Percentiles rank a stretch among this genome's conserved stretches.
phyloP scores from a whole-genome alignment of 2,329 filamentous ascomycete species.

The Diaporthe ilicicola region DNA sequence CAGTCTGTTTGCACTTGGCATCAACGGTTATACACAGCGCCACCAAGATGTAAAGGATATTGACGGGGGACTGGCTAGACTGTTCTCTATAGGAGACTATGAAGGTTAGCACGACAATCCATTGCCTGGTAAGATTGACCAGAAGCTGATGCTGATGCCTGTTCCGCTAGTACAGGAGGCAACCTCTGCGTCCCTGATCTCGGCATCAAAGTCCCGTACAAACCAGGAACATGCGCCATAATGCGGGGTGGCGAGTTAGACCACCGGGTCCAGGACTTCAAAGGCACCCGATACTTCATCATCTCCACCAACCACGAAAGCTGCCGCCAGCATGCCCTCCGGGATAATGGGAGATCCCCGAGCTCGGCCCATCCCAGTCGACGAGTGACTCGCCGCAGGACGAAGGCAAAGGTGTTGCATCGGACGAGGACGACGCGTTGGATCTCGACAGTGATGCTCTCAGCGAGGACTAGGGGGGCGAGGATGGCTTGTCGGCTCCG shows the following conservation, averaged over 20 bases:
- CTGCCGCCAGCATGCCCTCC: conserved; percentile 14
- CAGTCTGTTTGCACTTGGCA: conserved; percentile 33
- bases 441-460: background rate
- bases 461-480: background rate
- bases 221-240: conserved; percentile 33
- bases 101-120: background rate
- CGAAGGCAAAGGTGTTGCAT: background rate
- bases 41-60: conserved; percentile 33
- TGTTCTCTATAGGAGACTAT: conserved; percentile 31
- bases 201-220: conserved; percentile 32
- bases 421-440: background rate
- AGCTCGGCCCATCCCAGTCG: background rate
- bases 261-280: conserved; percentile 33
- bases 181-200: conserved; percentile 35
- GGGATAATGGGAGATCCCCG: background rate
- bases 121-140: no score
- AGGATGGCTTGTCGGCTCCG: background rate
- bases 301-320: conserved; percentile 36
- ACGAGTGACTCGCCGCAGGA: background rate
- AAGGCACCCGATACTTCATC: conserved; percentile 33
- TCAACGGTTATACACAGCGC: conserved; percentile 32
- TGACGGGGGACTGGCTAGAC: conserved; percentile 26
- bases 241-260: conserved; percentile 32
- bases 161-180: conserved; percentile 8
- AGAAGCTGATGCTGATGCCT: background rate